phyloP scores from a whole-genome alignment of 352 stramenopile genomes.

The Globisporangium ultimum region DNA sequence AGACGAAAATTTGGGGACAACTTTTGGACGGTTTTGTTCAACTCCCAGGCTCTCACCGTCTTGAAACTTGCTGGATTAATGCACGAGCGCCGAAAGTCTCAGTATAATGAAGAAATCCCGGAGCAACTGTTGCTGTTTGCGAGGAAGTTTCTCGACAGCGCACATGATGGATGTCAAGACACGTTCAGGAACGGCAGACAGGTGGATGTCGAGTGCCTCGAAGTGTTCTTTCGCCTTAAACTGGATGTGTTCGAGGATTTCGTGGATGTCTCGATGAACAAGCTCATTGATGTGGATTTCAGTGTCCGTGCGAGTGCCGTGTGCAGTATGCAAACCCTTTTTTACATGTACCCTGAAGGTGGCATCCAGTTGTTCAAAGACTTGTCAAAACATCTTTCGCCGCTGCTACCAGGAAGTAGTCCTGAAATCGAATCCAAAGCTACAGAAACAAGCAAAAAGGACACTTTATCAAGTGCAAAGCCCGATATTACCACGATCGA shows the following conservation, averaged over 20 bases:
- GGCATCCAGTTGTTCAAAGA: constrained; percentile 52
- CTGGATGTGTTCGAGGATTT: constrained; percentile 50
- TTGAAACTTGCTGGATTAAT: constrained; percentile 43
- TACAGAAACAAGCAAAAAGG: background rate
- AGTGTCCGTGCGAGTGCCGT: constrained; percentile 50
- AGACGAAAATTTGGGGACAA: constrained; percentile 17
- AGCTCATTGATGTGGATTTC: constrained; percentile 49
- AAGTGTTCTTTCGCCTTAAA: constrained; percentile 69
- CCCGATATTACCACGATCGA: constrained; percentile 24
- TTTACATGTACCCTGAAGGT: constrained; percentile 83
- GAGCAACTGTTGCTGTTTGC: constrained; percentile 37
- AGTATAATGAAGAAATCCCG: constrained; percentile 52
- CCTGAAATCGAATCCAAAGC: background rate
- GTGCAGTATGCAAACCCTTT: constrained; percentile 56
- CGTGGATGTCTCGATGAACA: constrained; percentile 39
- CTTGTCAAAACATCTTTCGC: constrained; percentile 33
- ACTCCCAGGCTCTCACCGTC: constrained; percentile 44
- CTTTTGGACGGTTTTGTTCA: constrained; percentile 40
- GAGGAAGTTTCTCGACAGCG: constrained; percentile 28
- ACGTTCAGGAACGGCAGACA: constrained; percentile 27
- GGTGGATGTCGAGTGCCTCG: constrained; percentile 45
- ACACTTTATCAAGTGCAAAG: background rate
- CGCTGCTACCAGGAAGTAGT: constrained; percentile 18
- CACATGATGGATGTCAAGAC: constrained; percentile 14
- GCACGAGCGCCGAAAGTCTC: constrained; percentile 50